Percentiles rank a stretch among this genome's conserved stretches.
Conservation (phyloP, 768 basidiomycete species). For the Filobasidium wieringae region DNA sequence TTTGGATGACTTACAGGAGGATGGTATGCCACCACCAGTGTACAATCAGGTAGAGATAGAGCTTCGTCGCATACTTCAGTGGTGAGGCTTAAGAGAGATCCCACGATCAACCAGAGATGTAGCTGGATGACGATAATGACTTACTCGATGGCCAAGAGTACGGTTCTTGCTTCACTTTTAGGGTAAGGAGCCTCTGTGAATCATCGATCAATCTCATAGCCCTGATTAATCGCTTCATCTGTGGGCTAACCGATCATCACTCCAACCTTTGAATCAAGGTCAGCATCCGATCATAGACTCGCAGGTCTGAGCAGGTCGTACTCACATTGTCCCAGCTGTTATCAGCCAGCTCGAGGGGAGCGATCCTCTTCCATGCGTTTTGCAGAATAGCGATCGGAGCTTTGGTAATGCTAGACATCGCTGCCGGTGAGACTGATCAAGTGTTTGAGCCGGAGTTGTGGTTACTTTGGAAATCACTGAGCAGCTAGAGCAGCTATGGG, state of each 20-base stretch:
- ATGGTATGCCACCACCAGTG: slow-evolving; percentile 33
- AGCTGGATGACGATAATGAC: slow-evolving; percentile 1
- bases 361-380: slow-evolving; percentile 46
- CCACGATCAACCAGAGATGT: slow-evolving; percentile 5
- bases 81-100: slow-evolving; percentile 36
- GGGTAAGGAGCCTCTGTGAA: slow-evolving; percentile 30
- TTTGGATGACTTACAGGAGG: slow-evolving; percentile 43
- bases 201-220: slow-evolving; percentile 1
- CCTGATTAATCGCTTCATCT: not conserved
- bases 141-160: slow-evolving; percentile 64
- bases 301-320: not conserved
- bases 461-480: too few relatives aligned
- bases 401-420: not conserved
- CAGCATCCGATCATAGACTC: not conserved
- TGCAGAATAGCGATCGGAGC: slow-evolving; percentile 29
- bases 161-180: slow-evolving; percentile 43
- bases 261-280: slow-evolving; percentile 50
- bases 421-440: too few relatives aligned
- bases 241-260: slow-evolving; percentile 52
- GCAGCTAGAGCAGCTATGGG: too few relatives aligned
- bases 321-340: slow-evolving; percentile 78
- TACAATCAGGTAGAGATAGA: slow-evolving; percentile 22
- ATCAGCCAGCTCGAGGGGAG: slow-evolving; percentile 73
- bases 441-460: too few relatives aligned
- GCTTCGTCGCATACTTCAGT: slow-evolving; percentile 38